These are phyloP conservation scores for Lippia alba DNA, from an alignment of 305 asterid genomes.

Conservation along the genomic window DNA sequence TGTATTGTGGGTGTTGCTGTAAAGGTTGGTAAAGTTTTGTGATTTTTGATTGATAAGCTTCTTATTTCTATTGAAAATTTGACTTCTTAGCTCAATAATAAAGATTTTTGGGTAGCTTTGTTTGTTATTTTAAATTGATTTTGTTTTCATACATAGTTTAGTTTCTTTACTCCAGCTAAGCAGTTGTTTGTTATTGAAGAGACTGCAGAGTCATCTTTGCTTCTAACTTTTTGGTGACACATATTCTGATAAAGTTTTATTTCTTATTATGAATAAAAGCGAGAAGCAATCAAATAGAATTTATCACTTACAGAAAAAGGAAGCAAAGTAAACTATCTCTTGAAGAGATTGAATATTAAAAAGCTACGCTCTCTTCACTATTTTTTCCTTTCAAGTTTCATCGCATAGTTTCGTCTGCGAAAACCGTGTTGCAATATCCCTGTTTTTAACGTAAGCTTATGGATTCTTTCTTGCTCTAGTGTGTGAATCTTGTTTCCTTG, in stretches of 20 bases:
- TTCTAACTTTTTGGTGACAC: constrained; percentile 40
- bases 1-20: background rate
- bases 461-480: background rate
- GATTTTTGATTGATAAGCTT: constrained; percentile 16
- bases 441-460: background rate
- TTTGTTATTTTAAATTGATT: constrained; percentile 5
- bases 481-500: constrained; percentile 3
- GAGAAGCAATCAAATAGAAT: constrained; percentile 33
- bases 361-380: constrained; percentile 14
- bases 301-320: constrained; percentile 10
- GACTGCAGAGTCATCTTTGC: constrained; percentile 42
- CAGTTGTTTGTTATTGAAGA: constrained; percentile 44
- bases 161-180: constrained; percentile 19
- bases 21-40: constrained; percentile 7
- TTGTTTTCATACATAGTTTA: constrained; percentile 17
- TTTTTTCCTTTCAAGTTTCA: too few relatives aligned
- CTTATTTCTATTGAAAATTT: constrained; percentile 17
- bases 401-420: background rate
- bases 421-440: constrained; percentile 10
- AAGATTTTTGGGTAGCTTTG: constrained; percentile 11
- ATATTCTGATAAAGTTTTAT: constrained; percentile 41
- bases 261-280: constrained; percentile 33
- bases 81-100: constrained; percentile 21
- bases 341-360: constrained; percentile 12
- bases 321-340: constrained; percentile 25